Base-by-base conservation (phyloP, 768 basidiomycete species). In the Russula foetens region DNA sequence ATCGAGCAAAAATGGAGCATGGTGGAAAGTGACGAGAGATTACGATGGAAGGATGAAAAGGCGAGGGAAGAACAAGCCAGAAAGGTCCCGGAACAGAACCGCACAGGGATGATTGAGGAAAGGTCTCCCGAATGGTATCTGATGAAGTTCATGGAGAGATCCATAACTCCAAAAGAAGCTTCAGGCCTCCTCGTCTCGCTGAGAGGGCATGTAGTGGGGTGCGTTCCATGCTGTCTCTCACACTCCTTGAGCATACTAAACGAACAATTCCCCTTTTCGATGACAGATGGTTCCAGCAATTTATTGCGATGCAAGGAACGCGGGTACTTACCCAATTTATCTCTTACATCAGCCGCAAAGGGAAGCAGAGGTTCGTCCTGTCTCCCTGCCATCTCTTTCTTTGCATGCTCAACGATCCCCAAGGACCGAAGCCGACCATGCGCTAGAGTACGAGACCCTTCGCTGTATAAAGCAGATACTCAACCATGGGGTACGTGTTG, bases 91-190 rank as follows among this genome's bases (percentile, higher is more conserved):
- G 87, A 88, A 63, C 69, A 77, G 3, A 84, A 85, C 7, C 81
- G 82, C 56, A 66, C 82, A 7, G 72, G 75, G 7, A 71, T 78
- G 23, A 79, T 83, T 23, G 72, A 81, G 23, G 82, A 84, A 56
- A 86, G 88, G 63, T 84, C 88, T 9, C 93, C 95, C 1, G 90
- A 97, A 71, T 97, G 89, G 88, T 98, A 93, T 70, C 84, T 98
- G 64, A 83, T 86, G 72, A 92, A 87, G 72, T 92, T 97, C 70
- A 77, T 98, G 69, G 89, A 95, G 69, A 84, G 84, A 60, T 88
- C 88, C 2, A 84, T 97, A 52, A 93, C 86, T 1, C 74, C 84
- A 44, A 90, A 91, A 72, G 85, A 93, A 63, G 89, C 90, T 11
- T 77, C 80, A 23, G 84, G 88, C 58, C 75, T 98, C 48, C 79